A percentile compares a stretch with the other conserved stretches of the same genome.
These are phyloP conservation scores for Kodamaea laetipori DNA, from an alignment of 805 yeast species.

Conservation along the genomic window DNA sequence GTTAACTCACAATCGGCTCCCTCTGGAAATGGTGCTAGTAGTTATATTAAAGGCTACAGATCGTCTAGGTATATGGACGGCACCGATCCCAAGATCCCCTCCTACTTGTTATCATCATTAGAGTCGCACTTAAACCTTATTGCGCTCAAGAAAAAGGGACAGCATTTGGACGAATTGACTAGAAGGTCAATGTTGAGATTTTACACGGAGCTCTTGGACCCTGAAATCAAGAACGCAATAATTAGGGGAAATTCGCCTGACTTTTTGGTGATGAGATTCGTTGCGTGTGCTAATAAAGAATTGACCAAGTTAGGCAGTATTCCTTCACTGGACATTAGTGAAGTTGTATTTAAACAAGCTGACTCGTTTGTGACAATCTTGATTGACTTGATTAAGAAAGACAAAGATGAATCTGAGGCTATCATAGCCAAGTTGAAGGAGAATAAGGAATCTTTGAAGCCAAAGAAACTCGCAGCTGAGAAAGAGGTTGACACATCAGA, in stretches of 20 bases:
- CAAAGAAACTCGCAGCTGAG: slow-evolving; percentile 17
- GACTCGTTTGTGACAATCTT: slow-evolving; percentile 39
- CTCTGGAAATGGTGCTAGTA: background rate
- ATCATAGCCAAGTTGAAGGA: slow-evolving; percentile 47
- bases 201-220: slow-evolving; percentile 60
- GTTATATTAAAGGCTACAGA: slow-evolving; percentile 14
- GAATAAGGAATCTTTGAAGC: slow-evolving; percentile 40
- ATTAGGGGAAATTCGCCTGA: slow-evolving; percentile 37
- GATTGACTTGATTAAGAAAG: slow-evolving; percentile 38
- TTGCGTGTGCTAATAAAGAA: slow-evolving; percentile 55
- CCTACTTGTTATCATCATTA: slow-evolving; percentile 38
- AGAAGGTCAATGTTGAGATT: slow-evolving; percentile 61
- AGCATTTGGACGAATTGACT: slow-evolving; percentile 47
- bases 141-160: slow-evolving; percentile 45
- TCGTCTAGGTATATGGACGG: slow-evolving; percentile 12
- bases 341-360: slow-evolving; percentile 39
- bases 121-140: slow-evolving; percentile 46
- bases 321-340: slow-evolving; percentile 32
- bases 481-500: background rate
- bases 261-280: slow-evolving; percentile 54
- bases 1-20: background rate
- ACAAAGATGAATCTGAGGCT: slow-evolving; percentile 37
- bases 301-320: slow-evolving; percentile 42
- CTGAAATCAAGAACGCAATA: slow-evolving; percentile 40
- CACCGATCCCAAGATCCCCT: slow-evolving; percentile 36